phyloP scores from a whole-genome alignment of 805 yeast species.

The Metschnikowia similis region DNA sequence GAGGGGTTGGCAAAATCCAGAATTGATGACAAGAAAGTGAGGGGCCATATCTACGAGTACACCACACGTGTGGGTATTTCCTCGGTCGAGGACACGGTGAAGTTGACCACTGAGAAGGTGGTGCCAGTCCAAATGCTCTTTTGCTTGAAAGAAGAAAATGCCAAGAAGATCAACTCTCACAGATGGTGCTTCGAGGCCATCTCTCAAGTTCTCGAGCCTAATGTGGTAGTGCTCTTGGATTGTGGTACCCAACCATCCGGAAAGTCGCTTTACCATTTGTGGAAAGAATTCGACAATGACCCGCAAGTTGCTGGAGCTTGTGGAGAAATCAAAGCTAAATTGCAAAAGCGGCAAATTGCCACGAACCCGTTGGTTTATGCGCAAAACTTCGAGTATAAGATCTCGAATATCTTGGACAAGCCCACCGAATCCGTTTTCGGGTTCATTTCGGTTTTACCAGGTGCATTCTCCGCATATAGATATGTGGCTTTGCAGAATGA shows the following conservation, averaged over 20 bases:
- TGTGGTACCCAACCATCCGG: conserved; percentile 92
- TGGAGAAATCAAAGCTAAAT: conserved; percentile 69
- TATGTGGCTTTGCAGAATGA: conserved; percentile 69
- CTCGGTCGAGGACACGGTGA: conserved; percentile 49
- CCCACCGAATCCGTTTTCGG: conserved; percentile 96
- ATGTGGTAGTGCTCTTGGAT: conserved; percentile 78
- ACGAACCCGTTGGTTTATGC: conserved; percentile 91
- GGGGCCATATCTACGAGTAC: conserved; percentile 88
- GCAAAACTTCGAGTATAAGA: conserved; percentile 94
- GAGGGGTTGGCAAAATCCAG: conserved; percentile 93
- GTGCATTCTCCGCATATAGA: conserved; percentile 94
- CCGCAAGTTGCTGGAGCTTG: conserved; percentile 94
- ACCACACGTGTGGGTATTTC: conserved; percentile 85
- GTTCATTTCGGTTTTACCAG: conserved; percentile 89
- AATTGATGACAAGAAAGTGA: conserved; percentile 76
- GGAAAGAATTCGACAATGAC: conserved; percentile 78
- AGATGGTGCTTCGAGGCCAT: conserved; percentile 96
- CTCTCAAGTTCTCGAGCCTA: conserved; percentile 76
- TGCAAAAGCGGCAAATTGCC: conserved; percentile 46
- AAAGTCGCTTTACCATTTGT: conserved; percentile 79
- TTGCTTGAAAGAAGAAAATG: conserved; percentile 85
- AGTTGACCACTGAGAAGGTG: conserved; percentile 48
- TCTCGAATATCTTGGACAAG: conserved; percentile 90
- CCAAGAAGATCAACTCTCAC: conserved; percentile 89
- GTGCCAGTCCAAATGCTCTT: conserved; percentile 84